These are phyloP conservation scores for Meredithiella fracta DNA, from an alignment of 2,329 filamentous ascomycete species.

Conservation along the genomic window DNA sequence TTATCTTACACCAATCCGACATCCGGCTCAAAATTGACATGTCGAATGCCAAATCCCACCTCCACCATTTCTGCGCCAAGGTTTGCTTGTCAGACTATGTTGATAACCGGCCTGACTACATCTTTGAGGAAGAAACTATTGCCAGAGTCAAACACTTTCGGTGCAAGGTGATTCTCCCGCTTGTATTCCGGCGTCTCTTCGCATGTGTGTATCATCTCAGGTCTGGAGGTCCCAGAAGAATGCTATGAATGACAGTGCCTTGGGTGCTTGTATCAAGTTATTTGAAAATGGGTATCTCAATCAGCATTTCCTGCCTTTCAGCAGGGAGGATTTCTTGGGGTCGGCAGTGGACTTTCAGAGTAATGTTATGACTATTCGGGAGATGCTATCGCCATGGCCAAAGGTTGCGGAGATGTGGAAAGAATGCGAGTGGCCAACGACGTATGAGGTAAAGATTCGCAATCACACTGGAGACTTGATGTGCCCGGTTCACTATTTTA, in stretches of 20 bases:
- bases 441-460: conserved; percentile 21
- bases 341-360: conserved; percentile 23
- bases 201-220: conserved; percentile 31
- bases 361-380: conserved; percentile 22
- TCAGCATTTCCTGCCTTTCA: conserved; percentile 56
- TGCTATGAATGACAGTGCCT: conserved; percentile 67
- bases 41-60: conserved; percentile 56
- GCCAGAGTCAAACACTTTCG: conserved; percentile 20
- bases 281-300: conserved; percentile 58
- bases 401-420: conserved; percentile 29
- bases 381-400: conserved; percentile 31
- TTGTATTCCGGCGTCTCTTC: conserved; percentile 39
- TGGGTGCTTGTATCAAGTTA: conserved; percentile 58
- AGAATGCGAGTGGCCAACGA: conserved; percentile 15
- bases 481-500: conserved; percentile 26
- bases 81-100: conserved; percentile 42
- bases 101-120: conserved; percentile 52
- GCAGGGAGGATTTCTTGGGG: conserved; percentile 24
- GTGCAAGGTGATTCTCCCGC: conserved; percentile 56
- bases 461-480: conserved; percentile 20
- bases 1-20: conserved; percentile 23
- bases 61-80: conserved; percentile 64
- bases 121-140: conserved; percentile 27
- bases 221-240: conserved; percentile 56
- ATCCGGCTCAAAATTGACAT: conserved; percentile 52